Evolutionary conservation across 345 rosid species (phyloP).

Genomic region (Populus pruinosa): DNA sequence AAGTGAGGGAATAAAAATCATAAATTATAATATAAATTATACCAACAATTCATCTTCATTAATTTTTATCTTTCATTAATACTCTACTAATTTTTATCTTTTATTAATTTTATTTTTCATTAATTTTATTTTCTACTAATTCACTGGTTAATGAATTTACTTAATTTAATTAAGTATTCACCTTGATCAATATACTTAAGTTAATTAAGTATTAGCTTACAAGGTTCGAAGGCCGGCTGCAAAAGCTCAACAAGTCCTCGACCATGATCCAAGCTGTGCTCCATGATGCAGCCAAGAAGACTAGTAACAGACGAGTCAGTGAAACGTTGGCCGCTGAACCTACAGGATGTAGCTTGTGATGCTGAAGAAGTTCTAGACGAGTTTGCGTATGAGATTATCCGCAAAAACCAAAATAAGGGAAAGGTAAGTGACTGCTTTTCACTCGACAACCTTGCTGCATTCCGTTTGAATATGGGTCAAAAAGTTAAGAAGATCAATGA

Average conservation of each 20-base stretch:
- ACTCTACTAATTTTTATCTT: too few species aligned
- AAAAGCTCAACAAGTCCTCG: neutral
- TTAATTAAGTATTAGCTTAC: too few species aligned
- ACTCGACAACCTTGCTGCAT: neutral
- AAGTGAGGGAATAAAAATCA: too few species aligned
- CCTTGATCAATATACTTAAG: too few species aligned
- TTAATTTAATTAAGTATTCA: too few species aligned
- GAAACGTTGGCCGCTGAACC: neutral
- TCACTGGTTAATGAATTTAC: too few species aligned
- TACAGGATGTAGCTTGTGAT: neutral
- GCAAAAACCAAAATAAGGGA: neutral
- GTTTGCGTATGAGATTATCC: neutral
- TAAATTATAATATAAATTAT: too few species aligned
- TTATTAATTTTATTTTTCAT: too few species aligned
- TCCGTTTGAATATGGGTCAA: neutral
- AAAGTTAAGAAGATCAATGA: neutral
- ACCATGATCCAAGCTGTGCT: neutral
- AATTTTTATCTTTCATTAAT: too few species aligned
- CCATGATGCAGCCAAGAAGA: neutral
- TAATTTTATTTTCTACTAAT: too few species aligned
- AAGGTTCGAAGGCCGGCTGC: neutral
- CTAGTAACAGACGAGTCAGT: neutral
- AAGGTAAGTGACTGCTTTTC: neutral
- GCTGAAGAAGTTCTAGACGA: constrained; percentile 6
- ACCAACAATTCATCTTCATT: too few species aligned